Base-by-base conservation (phyloP, 2,329 filamentous ascomycete genomes). In the Trichothecium roseum region DNA sequence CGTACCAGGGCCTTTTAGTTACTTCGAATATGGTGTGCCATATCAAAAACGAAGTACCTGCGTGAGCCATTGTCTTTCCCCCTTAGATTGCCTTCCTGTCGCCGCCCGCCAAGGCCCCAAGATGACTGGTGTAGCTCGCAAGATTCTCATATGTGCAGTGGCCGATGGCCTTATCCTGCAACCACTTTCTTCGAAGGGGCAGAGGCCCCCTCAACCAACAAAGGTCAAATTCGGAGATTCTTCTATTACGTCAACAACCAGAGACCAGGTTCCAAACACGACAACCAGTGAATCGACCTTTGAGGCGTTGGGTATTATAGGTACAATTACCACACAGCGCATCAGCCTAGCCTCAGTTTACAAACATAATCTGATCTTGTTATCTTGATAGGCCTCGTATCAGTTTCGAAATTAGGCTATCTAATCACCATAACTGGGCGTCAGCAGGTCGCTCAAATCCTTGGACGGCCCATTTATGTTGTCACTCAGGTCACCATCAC, bases 401-500 rank as follows among this genome's bases (percentile, higher is more conserved):
- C 79, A 26, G 74, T 96, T 40, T 84, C 87, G 16, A 82, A 78
- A 27, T 73, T 80, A 18, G 84, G 78, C 43, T 96, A 89, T 57
- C 72, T 98, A 6, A 74, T 98, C 39, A 81, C 85, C 9, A 93
- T 98, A 49, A 87, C 81, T 16, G 75, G 78, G 39, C 83, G 89
- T 32, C 75, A 93, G 50, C 84, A 94, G 55, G 87, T 96, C 34
- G 91, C 91, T 3, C 81, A 88, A 44, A 78, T 96, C 34, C 78
- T 80, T 44, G 86, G 85, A 5, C 79, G 74, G 37, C 81, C 88
- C 1, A 67, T 96, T 37, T 98, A 93, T 56, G 79, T 86, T 28
- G 76, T 95, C 40, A 91, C 83, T 30, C 85, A 93, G 47, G 84
- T 96, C 22, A 81, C 86, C 6, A 65, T 96, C n/a, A 94, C 94